Evolutionary conservation across 805 yeast species (phyloP), one percentile per base, ranked within the genome.

Genomic region (Kodamaea jinghongensis): DNA sequence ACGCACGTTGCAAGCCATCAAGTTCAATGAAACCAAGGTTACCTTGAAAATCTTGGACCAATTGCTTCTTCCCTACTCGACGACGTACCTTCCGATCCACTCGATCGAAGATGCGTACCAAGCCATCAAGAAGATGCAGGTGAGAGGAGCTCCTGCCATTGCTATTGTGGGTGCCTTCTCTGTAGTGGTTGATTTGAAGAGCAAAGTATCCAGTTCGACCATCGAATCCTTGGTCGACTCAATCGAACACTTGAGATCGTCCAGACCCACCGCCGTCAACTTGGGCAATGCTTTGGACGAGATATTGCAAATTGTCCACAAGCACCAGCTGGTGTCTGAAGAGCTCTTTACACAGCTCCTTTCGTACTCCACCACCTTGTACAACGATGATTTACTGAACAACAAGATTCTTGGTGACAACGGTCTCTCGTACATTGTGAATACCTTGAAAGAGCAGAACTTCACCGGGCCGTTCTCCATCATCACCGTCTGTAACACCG

Each of bases 91-190:
- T 14, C 57, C 71, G 1, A 76, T 91, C 42, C 48, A 65, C 28
- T 66, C 78, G 12, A 79, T 86, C 36, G 81, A 81, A 34, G 89
- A 83, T 58, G 97, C 95, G 3, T 87, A 67, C 61, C 71, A 73
- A 13, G 95, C 86, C n/a, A 91, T 91, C 60, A 82, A 80, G 55
- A 72, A 72, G 42, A 91, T 91, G 99, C 89, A 86, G 53, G 97
- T 95, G 4, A 75, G 99, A 58, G 99, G 99, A 28, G 99, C 99
- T 0, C 99, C 99, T 0, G 98, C 98, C 1, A 91, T 91, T 56
- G 97, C 97, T 46, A 86, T 91, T 42, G 97, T 91, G 2, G 98
- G 96, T 4, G 81, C 89, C 1, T 73, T 90, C 44, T 78, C 96
- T 2, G 75, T 91, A 3, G 82, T 86, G 2, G 79, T 85, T n/a